Evolutionary conservation across 176 grass and related monocot species (phyloP).

Genomic region (Carex parvula): DNA sequence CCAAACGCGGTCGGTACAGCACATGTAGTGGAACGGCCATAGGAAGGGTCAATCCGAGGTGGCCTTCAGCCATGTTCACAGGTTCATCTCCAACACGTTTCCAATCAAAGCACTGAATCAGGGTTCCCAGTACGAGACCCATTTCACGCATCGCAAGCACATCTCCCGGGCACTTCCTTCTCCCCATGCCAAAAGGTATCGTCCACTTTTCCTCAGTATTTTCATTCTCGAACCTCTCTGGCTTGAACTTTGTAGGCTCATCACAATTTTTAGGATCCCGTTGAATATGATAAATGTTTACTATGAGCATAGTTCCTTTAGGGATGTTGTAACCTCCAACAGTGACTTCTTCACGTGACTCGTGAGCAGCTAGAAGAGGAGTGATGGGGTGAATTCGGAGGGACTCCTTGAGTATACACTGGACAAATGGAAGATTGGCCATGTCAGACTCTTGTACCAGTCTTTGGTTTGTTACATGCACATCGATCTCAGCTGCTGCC

Average conservation of each 20-base stretch:
- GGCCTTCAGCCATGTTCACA: constrained; percentile 22
- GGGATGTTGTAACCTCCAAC: constrained; percentile 34
- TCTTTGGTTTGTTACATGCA: constrained; percentile 7
- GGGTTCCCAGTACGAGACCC: constrained; percentile 14
- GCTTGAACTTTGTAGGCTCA: constrained; percentile 27
- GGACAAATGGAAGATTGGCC: constrained; percentile 29
- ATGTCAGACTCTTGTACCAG: constrained; percentile 29
- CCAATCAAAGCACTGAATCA: constrained; percentile 42
- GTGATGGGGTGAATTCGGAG: constrained; percentile 26
- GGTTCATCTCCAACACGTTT: constrained; percentile 11
- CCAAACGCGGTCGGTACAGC: constrained; percentile 3
- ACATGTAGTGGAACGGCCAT: constrained; percentile 21
- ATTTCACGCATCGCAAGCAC: constrained; percentile 20
- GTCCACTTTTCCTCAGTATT: background rate
- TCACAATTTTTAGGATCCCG: constrained; percentile 21
- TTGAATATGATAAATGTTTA: constrained; percentile 35
- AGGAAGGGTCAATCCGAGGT: constrained; percentile 24
- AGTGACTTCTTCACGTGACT: constrained; percentile 25
- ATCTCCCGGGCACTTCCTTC: constrained; percentile 32
- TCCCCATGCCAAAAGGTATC: constrained; percentile 31
- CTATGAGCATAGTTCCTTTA: constrained; percentile 29
- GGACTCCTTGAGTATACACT: constrained; percentile 23
- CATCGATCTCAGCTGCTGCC: constrained; percentile 25
- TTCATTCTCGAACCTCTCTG: constrained; percentile 24
- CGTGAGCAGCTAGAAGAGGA: constrained; percentile 23